A percentile compares a stretch with the other conserved stretches of the same genome.
phyloP scores from a whole-genome alignment of 1,284 basidiomycete genomes.

The Termitomyces sp. region DNA sequence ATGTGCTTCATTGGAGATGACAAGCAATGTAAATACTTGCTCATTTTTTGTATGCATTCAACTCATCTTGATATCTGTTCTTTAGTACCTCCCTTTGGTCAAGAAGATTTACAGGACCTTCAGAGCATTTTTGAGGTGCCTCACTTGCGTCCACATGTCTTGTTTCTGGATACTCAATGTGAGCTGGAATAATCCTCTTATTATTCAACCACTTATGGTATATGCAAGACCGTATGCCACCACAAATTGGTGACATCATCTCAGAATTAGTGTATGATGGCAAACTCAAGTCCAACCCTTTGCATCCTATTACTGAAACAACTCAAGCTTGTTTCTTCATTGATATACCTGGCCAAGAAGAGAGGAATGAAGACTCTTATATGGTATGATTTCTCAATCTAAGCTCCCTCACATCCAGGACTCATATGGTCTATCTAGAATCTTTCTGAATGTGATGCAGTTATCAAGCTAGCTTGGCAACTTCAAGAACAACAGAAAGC shows the following conservation, averaged over 20 bases:
- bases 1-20: constrained; percentile 72
- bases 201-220: not conserved
- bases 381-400: constrained; percentile 29
- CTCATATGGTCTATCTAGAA: constrained; percentile 37
- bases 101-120: constrained; percentile 44
- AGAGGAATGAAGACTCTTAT: constrained; percentile 34
- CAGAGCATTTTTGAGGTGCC: constrained; percentile 56
- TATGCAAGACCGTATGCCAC: constrained; percentile 67
- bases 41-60: constrained; percentile 2
- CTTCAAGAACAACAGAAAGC: constrained; percentile 38
- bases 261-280: constrained; percentile 58
- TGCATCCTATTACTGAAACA: constrained; percentile 37
- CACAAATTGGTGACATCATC: constrained; percentile 68
- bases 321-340: constrained; percentile 46
- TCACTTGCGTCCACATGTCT: constrained; percentile 36
- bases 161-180: constrained; percentile 59
- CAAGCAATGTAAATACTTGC: constrained; percentile 54
- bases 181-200: constrained; percentile 19
- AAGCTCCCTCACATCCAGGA: constrained; percentile 5
- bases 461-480: constrained; percentile 41
- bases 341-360: constrained; percentile 37
- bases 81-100: constrained; percentile 54
- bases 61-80: constrained; percentile 4
- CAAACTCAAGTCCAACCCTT: constrained; percentile 43
- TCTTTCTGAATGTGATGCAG: constrained; percentile 37